A percentile compares a stretch with the other conserved stretches of the same genome.
These are phyloP conservation scores for Cicer yamashitae DNA, from an alignment of 306 rosid species.

Conservation along the genomic window DNA sequence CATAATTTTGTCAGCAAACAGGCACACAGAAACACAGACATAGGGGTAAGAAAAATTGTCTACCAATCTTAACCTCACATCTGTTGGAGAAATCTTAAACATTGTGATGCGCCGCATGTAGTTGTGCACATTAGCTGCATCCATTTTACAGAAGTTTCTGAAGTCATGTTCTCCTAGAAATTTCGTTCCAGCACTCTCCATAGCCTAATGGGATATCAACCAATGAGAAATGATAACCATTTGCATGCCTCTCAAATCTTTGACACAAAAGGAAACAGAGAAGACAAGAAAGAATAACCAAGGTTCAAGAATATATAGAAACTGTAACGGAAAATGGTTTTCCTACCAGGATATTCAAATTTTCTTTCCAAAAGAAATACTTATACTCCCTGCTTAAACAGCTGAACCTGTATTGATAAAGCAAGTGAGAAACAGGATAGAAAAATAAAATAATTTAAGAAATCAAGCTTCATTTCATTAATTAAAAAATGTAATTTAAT, in stretches of 20 bases:
- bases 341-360: conserved; percentile 68
- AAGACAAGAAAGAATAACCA: conserved; percentile 28
- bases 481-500: neutral
- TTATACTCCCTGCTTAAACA: conserved; percentile 87
- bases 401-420: conserved; percentile 75
- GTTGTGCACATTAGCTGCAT: conserved; percentile 92
- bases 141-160: conserved; percentile 96
- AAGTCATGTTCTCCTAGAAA: conserved; percentile 90
- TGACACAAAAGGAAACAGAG: conserved; percentile 28
- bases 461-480: conserved; percentile 30
- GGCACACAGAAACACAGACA: neutral
- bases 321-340: conserved; percentile 29
- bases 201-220: conserved; percentile 64
- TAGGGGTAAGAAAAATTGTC: conserved; percentile 53
- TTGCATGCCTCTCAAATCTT: conserved; percentile 36
- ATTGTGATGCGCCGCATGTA: conserved; percentile 64
- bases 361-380: conserved; percentile 88
- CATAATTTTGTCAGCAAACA: conserved; percentile 37
- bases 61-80: conserved; percentile 87
- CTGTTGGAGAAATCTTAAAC: conserved; percentile 67
- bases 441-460: conserved; percentile 38
- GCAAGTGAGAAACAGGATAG: conserved; percentile 38
- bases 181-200: conserved; percentile 79
- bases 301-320: conserved; percentile 32
- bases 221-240: conserved; percentile 30